Base-by-base conservation (phyloP, 208 protist genomes). In the Strigomonas culicis region DNA sequence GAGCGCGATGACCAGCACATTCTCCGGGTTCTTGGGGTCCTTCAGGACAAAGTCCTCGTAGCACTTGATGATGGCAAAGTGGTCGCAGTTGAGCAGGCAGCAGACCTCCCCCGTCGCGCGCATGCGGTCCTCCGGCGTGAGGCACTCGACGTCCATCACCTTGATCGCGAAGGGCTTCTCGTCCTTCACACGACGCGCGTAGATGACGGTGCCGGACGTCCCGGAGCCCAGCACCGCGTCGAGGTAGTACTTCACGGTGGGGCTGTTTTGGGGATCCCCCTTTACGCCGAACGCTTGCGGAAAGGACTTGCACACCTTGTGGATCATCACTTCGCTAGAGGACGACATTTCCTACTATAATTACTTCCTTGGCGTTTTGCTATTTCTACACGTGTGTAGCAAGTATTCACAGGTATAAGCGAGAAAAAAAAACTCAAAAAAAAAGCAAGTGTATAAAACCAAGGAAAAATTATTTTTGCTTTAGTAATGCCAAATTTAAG, bases 1-100 rank as follows among this genome's bases (percentile, higher is more conserved):
- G 60, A 94, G n/a, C 93, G 75, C 24, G 58, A 90, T 82, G 75
- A 87, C 85, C 50, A 75, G 68, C 4, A 82, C 68, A 46, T 74
- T 83, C 27, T 87, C 80, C 32, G 73, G 60, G 52, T 81, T 78
- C 59, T 53, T 74, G 19, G 68, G 62, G 49, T 90, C 82, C n/a
- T 80, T 94, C 22, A 94, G 66, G 25, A 94, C 64, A 57, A 84
- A 82, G 0, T 82, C 86, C 32, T 81, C 82, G 27, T 71, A 60
- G 68, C 97, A 97, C 25, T 77, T 74, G 4, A 97, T 85, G 44
- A 98, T 97, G 76, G 97, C 91, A 8, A 90, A 87, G 76, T 97
- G 93, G 59, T 83, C 74, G 77, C 92, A 91, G 4, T 80, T 82
- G 7, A 84, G 71, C 46, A 92, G 70, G 39, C 86, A 89, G 34